phyloP scores from a whole-genome alignment of 805 yeast genomes.

The Yamadazyma phyllophila region DNA sequence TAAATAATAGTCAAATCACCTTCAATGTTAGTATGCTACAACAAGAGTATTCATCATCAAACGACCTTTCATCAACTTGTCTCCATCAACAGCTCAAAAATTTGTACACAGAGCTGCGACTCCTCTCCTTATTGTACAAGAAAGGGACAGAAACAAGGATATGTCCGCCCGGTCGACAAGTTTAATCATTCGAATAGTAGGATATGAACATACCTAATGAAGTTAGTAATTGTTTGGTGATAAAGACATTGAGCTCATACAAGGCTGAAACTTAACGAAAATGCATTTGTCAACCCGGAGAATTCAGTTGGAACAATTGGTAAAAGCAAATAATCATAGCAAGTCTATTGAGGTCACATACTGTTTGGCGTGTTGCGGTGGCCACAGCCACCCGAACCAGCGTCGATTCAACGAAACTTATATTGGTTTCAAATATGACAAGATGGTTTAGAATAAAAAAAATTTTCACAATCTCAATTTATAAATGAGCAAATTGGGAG shows the following conservation, averaged over 20 bases:
- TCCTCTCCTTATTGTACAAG: conserved; percentile 43
- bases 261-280: conserved; percentile 54
- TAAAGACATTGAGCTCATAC: conserved; percentile 37
- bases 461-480: conserved; percentile 4
- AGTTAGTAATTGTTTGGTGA: conserved; percentile 17
- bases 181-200: conserved; percentile 35
- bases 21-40: conserved; percentile 3
- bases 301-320: conserved; percentile 54
- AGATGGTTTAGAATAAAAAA: conserved; percentile 3
- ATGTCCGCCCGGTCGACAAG: conserved; percentile 55
- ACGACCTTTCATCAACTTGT: conserved; percentile 47
- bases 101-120: conserved; percentile 48
- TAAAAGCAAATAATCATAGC: conserved; percentile 50
- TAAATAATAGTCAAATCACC: conserved; percentile 3
- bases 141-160: conserved; percentile 35
- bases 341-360: conserved; percentile 10
- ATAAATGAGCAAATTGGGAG: too few relatives aligned
- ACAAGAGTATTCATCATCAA: conserved; percentile 27
- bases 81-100: conserved; percentile 38
- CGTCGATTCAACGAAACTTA: conserved; percentile 1
- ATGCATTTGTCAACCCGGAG: conserved; percentile 49
- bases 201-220: conserved; percentile 15
- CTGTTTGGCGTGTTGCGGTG: neutral
- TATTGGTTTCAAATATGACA: conserved; percentile 1
- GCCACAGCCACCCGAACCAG: too few relatives aligned